Percentiles rank a stretch among this genome's conserved stretches.
Conservation (phyloP, 495 filamentous ascomycete genomes). For the Penicillium pulvis region DNA sequence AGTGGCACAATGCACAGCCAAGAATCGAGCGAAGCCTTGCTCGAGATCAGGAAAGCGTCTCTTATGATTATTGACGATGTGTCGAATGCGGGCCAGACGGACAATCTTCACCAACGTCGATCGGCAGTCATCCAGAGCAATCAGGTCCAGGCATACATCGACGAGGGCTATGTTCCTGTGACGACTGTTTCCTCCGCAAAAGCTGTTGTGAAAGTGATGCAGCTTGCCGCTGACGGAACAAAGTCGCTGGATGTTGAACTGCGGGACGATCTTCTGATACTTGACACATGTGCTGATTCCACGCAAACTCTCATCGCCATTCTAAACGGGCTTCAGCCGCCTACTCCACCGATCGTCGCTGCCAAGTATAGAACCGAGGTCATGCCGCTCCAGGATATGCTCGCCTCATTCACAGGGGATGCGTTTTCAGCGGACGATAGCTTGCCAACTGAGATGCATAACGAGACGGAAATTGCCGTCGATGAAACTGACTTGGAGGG, state of each 20-base stretch:
- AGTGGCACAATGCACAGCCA: slow-evolving; percentile 61
- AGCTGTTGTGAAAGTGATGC: slow-evolving; percentile 58
- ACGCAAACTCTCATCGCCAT: slow-evolving; percentile 88
- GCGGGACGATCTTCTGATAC: slow-evolving; percentile 78
- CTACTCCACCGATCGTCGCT: slow-evolving; percentile 74
- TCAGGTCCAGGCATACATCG: slow-evolving; percentile 66
- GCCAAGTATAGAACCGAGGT: slow-evolving; percentile 87
- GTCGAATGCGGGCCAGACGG: slow-evolving; percentile 47
- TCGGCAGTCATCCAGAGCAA: slow-evolving; percentile 52
- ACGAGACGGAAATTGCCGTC: slow-evolving; percentile 14
- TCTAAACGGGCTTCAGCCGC: slow-evolving; percentile 79
- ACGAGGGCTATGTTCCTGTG: slow-evolving; percentile 79
- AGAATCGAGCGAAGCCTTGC: slow-evolving; percentile 57
- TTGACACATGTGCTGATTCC: slow-evolving; percentile 96
- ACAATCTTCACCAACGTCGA: slow-evolving; percentile 48
- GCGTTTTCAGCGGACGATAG: slow-evolving; percentile 58
- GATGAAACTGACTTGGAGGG: slow-evolving; percentile 24
- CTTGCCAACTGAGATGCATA: slow-evolving; percentile 16
- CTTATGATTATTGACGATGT: slow-evolving; percentile 83
- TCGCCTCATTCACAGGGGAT: slow-evolving; percentile 86
- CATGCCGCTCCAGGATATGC: slow-evolving; percentile 80
- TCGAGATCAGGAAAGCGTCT: slow-evolving; percentile 76
- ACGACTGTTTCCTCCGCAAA: slow-evolving; percentile 81
- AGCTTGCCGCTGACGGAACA: slow-evolving; percentile 51
- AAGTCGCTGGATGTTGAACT: slow-evolving; percentile 78